phyloP scores from a whole-genome alignment of 352 stramenopile genomes.

The Phytophthora hybrid region DNA sequence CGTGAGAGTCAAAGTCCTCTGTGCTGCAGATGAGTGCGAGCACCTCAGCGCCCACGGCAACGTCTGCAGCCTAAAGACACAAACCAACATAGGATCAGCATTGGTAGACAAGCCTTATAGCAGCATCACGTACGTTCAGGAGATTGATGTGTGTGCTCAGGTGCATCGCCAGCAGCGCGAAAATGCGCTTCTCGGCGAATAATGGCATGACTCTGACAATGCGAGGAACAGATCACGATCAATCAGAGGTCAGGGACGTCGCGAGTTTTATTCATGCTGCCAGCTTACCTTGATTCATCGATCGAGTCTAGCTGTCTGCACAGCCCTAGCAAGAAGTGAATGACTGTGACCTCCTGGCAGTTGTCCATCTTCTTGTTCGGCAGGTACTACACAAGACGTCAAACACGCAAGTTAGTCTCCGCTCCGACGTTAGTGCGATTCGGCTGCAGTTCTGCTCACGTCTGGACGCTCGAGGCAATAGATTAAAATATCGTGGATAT shows the following conservation, averaged over 20 bases:
- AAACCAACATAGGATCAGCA: background rate
- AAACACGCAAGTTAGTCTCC: background rate
- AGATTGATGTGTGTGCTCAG: slow-evolving; percentile 67
- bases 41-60: slow-evolving; percentile 68
- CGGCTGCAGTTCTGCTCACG: slow-evolving; percentile 36
- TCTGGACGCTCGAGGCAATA: slow-evolving; percentile 78
- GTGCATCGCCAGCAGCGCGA: slow-evolving; percentile 81
- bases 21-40: slow-evolving; percentile 82
- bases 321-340: slow-evolving; percentile 88
- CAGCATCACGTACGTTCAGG: slow-evolving; percentile 46
- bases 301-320: slow-evolving; percentile 88
- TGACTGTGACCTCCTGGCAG: slow-evolving; percentile 87
- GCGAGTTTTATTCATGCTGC: background rate
- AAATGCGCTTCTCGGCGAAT: slow-evolving; percentile 82
- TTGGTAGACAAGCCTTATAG: background rate
- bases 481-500: slow-evolving; percentile 87
- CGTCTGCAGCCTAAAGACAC: slow-evolving; percentile 45
- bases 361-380: slow-evolving; percentile 78
- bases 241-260: background rate
- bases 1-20: slow-evolving; percentile 72
- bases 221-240: background rate
- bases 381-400: slow-evolving; percentile 53
- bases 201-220: slow-evolving; percentile 80
- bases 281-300: slow-evolving; percentile 74
- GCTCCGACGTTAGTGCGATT: background rate